A percentile compares a stretch with the other conserved stretches of the same genome.
Conservation (phyloP, 2,329 filamentous ascomycete genomes). For the Macrophomina tecta region DNA sequence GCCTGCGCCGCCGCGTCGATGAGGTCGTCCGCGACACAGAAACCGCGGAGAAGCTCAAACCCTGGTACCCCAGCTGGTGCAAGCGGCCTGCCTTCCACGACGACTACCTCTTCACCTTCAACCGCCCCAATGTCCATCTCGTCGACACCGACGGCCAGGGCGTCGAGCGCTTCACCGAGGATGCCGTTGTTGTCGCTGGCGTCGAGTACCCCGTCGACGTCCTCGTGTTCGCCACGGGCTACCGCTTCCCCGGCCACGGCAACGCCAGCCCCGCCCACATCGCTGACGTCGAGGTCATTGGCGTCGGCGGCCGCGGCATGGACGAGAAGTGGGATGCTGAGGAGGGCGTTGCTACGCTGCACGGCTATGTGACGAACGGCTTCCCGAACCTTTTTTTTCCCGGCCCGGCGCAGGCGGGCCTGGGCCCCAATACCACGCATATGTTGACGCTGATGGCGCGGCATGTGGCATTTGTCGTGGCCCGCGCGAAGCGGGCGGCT, state of each 20-base stretch:
- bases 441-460: neutral
- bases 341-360: constrained; percentile 48
- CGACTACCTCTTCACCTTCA: constrained; percentile 65
- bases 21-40: constrained; percentile 58
- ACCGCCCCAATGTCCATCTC: constrained; percentile 62
- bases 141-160: constrained; percentile 66
- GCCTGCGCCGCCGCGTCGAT: constrained; percentile 55
- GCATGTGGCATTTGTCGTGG: neutral
- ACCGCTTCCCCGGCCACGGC: constrained; percentile 37
- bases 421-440: constrained; percentile 39
- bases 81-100: constrained; percentile 69
- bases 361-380: constrained; percentile 55
- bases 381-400: constrained; percentile 64
- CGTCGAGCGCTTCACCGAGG: constrained; percentile 53
- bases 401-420: constrained; percentile 33
- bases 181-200: constrained; percentile 55
- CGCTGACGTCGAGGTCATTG: constrained; percentile 49
- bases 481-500: too few relatives aligned
- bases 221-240: constrained; percentile 57
- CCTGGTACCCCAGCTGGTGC: constrained; percentile 68
- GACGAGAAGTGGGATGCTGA: constrained; percentile 50
- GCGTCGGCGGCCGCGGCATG: constrained; percentile 53
- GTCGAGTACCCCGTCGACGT: constrained; percentile 57
- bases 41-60: constrained; percentile 60
- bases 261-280: constrained; percentile 36